These are phyloP conservation scores for Diaporthe velutina DNA, from an alignment of 2,329 filamentous ascomycete genomes.

Conservation along the genomic window DNA sequence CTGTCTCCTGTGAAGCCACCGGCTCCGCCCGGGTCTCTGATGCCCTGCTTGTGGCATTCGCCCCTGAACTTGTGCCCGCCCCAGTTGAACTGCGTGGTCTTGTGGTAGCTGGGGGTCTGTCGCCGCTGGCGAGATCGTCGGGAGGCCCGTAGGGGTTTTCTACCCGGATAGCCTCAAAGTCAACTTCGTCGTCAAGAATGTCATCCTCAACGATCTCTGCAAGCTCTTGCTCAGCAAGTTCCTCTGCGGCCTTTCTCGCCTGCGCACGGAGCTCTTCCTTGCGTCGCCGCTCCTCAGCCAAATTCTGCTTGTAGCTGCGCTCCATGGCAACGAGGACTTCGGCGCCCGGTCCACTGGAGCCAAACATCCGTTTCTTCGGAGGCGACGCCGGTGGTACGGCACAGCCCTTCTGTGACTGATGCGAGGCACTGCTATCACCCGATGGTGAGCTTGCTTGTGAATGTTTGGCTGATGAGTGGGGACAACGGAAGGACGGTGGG, in stretches of 20 bases:
- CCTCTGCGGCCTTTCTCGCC: neutral
- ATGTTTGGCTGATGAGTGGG: neutral
- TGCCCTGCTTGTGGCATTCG: neutral
- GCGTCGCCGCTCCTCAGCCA: constrained; percentile 37
- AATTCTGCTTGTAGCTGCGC: constrained; percentile 48
- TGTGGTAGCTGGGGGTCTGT: neutral
- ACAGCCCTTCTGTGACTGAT: neutral
- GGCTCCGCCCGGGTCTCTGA: neutral
- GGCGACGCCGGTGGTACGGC: constrained; percentile 26
- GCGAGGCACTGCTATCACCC: neutral
- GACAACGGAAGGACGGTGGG: neutral
- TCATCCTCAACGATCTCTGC: constrained; percentile 9
- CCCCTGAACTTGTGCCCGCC: neutral
- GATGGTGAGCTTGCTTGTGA: neutral
- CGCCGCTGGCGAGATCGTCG: neutral
- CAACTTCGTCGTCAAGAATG: neutral
- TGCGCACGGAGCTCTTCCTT: constrained; percentile 31
- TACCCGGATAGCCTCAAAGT: neutral
- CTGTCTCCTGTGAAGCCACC: constrained; percentile 47
- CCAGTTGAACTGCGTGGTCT: neutral
- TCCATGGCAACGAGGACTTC: constrained; percentile 48
- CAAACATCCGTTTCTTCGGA: constrained; percentile 51
- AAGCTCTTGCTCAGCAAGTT: neutral
- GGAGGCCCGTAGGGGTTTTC: neutral
- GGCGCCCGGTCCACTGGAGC: constrained; percentile 46